Evolutionary conservation across 371 early-diverging fungal genomes (phyloP), one percentile per base, ranked within the genome.

Genomic region (Synchytrium microbalum): DNA sequence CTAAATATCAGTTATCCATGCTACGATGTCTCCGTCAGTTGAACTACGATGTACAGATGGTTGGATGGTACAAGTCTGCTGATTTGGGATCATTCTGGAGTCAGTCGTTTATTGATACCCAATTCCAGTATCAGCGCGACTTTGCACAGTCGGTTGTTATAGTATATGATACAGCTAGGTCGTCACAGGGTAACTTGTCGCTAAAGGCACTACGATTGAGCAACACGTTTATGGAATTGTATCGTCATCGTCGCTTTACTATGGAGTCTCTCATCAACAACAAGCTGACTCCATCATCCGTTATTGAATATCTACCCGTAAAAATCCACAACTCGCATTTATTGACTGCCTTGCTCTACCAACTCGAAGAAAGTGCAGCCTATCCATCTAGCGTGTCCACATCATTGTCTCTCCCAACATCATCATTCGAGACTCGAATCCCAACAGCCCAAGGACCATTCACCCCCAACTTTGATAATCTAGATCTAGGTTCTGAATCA

Each of bases 1-100:
- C 92, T 26, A 86, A 88, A 72, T 95, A 95, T 77, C 94, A 93
- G 79, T 72, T 89, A 33, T 91, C 89, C 65, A 93, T 96, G 94
- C 86, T 96, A 82, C 82, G 89, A 69, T 87, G 89, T 75, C 80
- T 95, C 71, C 88, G 92, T 64, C 89, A 92, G 61, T 89, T 95
- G 66, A 95, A 95, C 74, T 90, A 88, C 58, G 98, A 97, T 72
- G 88, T 91, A 73, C 92, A 92, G 82, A 87, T 91, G 33, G 95
- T 95, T 33, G 98, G 98, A n/a, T 93, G 96, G 93, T 96, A 96
- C 74, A 89, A 91, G 73, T 91, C 93, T 30, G 85, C 93, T 54
- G 83, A 87, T 67, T 75, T 93, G 72, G 92, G 91, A 64, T 86
- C 88, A 68, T 93, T 94, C 76, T 86, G 95, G 83, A 88, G 90